Percentiles rank a stretch among this genome's conserved stretches.
Evolutionary conservation across 768 basidiomycete species (phyloP).

Genomic region (Tylopilus vinaceipallidus): DNA sequence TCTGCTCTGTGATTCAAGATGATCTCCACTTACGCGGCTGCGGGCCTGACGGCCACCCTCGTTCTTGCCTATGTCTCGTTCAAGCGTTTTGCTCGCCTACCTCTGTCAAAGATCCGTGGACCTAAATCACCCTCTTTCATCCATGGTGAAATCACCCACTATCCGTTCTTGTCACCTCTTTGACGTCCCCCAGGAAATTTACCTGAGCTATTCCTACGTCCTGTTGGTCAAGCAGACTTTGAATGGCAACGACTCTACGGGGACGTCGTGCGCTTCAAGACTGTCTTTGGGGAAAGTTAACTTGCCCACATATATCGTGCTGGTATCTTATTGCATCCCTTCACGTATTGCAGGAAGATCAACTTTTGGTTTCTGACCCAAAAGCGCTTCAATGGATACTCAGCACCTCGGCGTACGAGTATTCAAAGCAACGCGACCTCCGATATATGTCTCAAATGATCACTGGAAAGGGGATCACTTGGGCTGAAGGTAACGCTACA

Average conservation of each 20-base stretch:
- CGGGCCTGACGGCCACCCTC: conserved; percentile 4
- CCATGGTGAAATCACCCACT: conserved; percentile 4
- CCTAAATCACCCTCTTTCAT: conserved; percentile 23
- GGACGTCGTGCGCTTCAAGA: too few relatives aligned
- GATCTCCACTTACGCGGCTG: neutral
- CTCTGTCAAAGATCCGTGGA: conserved; percentile 18
- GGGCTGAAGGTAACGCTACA: conserved; percentile 38
- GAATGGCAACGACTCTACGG: too few relatives aligned
- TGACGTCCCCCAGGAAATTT: conserved; percentile 4
- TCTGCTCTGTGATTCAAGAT: too few relatives aligned
- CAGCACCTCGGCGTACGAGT: conserved; percentile 43
- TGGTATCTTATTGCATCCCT: too few relatives aligned
- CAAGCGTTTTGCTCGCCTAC: neutral
- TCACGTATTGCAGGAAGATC: too few relatives aligned
- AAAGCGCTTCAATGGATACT: conserved; percentile 43
- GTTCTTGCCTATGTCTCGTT: neutral
- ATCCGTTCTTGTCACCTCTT: conserved; percentile 18
- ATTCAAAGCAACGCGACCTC: conserved; percentile 35
- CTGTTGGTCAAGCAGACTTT: too few relatives aligned
- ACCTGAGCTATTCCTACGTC: too few relatives aligned
- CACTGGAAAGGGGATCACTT: conserved; percentile 36
- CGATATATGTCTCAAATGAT: conserved; percentile 14
- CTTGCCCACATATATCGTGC: too few relatives aligned
- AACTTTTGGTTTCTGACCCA: conserved; percentile 45
- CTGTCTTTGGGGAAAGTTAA: too few relatives aligned